Conservation (phyloP, 495 filamentous ascomycete genomes). For the Evernia prunastri region DNA sequence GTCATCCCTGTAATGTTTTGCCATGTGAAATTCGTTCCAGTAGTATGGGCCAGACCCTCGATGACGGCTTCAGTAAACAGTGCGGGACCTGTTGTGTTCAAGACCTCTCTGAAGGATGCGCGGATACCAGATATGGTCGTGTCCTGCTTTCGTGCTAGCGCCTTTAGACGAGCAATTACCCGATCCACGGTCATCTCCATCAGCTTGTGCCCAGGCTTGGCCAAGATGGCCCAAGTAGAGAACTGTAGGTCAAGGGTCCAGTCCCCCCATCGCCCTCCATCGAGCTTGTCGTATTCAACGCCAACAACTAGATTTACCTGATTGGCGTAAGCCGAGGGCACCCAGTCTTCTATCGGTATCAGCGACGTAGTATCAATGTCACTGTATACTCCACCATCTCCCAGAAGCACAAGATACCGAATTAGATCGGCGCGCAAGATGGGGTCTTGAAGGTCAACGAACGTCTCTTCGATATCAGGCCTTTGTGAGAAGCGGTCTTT, state of each 20-base stretch:
- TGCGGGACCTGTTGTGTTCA: conserved; percentile 39
- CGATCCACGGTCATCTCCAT: conserved; percentile 23
- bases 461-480: conserved; percentile 28
- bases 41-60: conserved; percentile 28
- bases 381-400: conserved; percentile 47
- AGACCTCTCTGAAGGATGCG: conserved; percentile 29
- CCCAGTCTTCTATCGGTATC: conserved; percentile 35
- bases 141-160: conserved; percentile 9
- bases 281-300: conserved; percentile 36
- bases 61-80: conserved; percentile 36
- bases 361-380: conserved; percentile 41
- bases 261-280: conserved; percentile 22
- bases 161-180: conserved; percentile 15
- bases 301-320: conserved; percentile 37
- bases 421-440: conserved; percentile 44
- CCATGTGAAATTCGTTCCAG: conserved; percentile 27
- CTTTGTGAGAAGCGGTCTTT: conserved; percentile 27
- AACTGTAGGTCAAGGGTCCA: conserved; percentile 34
- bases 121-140: conserved; percentile 11
- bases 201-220: conserved; percentile 31
- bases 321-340: conserved; percentile 30
- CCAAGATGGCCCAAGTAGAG: conserved; percentile 38
- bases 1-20: conserved; percentile 31
- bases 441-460: conserved; percentile 30
- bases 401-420: conserved; percentile 44